phyloP scores from a whole-genome alignment of 192 early-diverging fungal genomes.

The Coemansia sp. region DNA sequence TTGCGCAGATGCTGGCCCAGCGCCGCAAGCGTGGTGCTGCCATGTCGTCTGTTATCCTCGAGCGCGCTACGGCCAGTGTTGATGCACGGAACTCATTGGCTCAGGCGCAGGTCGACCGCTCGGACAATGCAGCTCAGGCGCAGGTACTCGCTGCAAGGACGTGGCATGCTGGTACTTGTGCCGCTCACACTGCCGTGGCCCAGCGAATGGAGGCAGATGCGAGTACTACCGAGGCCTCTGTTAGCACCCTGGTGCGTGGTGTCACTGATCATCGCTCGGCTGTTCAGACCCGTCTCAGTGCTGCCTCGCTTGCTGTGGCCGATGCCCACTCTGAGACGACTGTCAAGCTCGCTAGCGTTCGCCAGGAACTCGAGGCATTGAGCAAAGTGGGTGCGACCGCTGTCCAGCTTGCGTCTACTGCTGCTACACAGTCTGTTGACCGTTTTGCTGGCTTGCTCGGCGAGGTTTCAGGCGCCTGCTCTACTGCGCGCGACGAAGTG shows the following conservation, averaged over 20 bases:
- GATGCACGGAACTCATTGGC: neutral
- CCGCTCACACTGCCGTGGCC: neutral
- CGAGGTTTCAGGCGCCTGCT: neutral
- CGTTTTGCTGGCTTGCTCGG: neutral
- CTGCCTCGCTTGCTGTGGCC: neutral
- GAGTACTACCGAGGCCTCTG: neutral
- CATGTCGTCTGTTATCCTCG: neutral
- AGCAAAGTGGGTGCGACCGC: neutral
- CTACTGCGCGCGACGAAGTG: constrained; percentile 16
- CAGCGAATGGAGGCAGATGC: neutral
- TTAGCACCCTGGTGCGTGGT: neutral
- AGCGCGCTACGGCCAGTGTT: neutral
- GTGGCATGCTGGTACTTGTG: neutral
- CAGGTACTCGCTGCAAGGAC: neutral
- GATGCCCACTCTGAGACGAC: neutral
- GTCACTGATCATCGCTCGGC: no score
- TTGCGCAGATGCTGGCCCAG: constrained; percentile 18
- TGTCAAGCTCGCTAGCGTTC: neutral
- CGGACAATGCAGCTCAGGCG: neutral
- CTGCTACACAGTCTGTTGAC: neutral
- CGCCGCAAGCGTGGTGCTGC: neutral
- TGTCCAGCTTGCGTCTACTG: neutral
- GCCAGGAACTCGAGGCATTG: neutral
- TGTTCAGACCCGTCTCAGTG: neutral
- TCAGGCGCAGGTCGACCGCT: neutral